Conservation (phyloP, 2,329 filamentous ascomycete genomes). For the Aspergillus sp. region DNA sequence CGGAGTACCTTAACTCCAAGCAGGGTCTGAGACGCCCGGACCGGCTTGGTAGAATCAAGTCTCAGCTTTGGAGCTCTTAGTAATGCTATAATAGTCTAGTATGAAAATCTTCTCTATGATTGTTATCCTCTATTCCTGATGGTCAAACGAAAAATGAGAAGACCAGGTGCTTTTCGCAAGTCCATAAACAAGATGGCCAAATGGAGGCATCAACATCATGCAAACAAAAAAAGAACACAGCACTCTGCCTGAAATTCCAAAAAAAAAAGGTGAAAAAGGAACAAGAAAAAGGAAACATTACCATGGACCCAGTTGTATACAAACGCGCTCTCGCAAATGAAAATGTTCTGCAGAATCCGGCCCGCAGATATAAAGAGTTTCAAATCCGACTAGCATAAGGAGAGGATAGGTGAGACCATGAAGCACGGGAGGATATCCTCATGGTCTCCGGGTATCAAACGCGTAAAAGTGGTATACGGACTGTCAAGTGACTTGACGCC, state of each 20-base stretch:
- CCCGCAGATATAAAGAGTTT: constrained; percentile 13
- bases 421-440: constrained; percentile 16
- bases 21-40: not conserved
- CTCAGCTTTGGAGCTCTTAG: not conserved
- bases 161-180: constrained; percentile 4
- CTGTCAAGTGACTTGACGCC: not conserved
- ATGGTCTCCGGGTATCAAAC: constrained; percentile 29
- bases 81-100: not conserved
- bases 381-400: constrained; percentile 12
- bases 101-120: not conserved
- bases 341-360: constrained; percentile 7
- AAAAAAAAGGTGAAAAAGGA: not conserved
- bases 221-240: not conserved
- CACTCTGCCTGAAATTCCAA: not conserved
- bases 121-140: constrained; percentile 5
- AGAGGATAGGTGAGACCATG: constrained; percentile 11
- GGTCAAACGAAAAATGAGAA: not conserved
- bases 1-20: no score
- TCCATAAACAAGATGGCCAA: not conserved
- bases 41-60: not conserved
- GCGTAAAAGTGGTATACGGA: constrained; percentile 14
- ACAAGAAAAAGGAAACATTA: not conserved
- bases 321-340: constrained; percentile 14
- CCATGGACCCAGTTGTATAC: constrained; percentile 7
- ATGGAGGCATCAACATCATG: not conserved